Evolutionary conservation across 257 asterid species (phyloP), one percentile per base, ranked within the genome.

Genomic region (Jacaranda mimosifolia): DNA sequence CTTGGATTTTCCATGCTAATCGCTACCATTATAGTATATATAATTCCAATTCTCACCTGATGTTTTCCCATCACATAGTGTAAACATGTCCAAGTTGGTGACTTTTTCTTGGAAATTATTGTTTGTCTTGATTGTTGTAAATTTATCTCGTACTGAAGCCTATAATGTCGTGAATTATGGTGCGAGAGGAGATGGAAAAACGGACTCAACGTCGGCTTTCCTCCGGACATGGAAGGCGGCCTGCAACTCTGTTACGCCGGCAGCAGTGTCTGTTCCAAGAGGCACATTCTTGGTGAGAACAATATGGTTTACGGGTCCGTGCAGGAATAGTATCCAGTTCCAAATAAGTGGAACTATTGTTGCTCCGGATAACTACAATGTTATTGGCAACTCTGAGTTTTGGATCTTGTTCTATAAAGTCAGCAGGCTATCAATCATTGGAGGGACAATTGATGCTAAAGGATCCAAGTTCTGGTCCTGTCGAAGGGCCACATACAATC

Each of bases 371-470:
- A 80, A 91, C 77, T 79, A 79, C 59, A 73, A 81, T 64, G 73
- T 71, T 3, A 72, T 87, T 8, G 96, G 89, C 26, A 82, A 83
- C 73, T 87, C 93, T 1, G 81, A 79, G 8, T 87, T 64, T 42
- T 93, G 97, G 98, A 84, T 93, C 65, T 40, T 82, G 83, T 90
- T 93, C 40, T 76, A 89, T 63, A 83, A 86, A 70, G 96, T 93
- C 65, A 91, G 86, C 70, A 32, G 90, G 38, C 76, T 91, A 10
- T 48, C 95, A 0, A 32, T 93, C 51, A 14, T 53, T 17, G 95
- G 98, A 7, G 98, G 98, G 9, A 84, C 87, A 0, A 67, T 90
- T n/a, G 96, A 93, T 70, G 97, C 96, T 3, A 84, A 74, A 52
- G 97, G 98, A 0, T 49, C 74, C 46, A 83, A 77, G 7, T 89